A percentile compares a stretch with the other conserved stretches of the same genome.
Conservation (phyloP, 441 rosid genomes). For the Melastoma candidum region DNA sequence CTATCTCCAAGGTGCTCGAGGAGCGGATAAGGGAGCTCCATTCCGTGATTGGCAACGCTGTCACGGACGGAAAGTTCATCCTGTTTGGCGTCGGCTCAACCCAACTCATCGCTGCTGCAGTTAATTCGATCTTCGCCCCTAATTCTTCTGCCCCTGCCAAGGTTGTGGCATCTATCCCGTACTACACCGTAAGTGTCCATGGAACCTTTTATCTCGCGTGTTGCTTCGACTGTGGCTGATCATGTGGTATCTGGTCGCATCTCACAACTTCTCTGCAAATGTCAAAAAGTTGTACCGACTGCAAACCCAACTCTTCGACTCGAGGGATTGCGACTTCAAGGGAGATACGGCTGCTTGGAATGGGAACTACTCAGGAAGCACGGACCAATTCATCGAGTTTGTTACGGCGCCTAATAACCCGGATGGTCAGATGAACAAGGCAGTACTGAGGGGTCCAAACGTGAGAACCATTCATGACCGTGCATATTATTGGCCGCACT, state of each 20-base stretch:
- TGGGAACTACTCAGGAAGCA: no score
- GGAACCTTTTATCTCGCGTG: not conserved
- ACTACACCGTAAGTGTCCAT: constrained; percentile 21
- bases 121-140: constrained; percentile 29
- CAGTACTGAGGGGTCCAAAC: constrained; percentile 37
- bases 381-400: no score
- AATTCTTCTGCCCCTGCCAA: constrained; percentile 23
- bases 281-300: no score
- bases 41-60: constrained; percentile 44
- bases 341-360: not conserved
- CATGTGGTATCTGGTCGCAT: not conserved
- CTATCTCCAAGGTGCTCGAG: constrained; percentile 32
- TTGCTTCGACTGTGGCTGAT: not conserved
- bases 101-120: constrained; percentile 55
- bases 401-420: no score
- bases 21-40: constrained; percentile 41
- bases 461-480: constrained; percentile 39
- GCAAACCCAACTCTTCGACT: no score
- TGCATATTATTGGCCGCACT: constrained; percentile 75
- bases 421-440: constrained; percentile 17
- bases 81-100: constrained; percentile 56
- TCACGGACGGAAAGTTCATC: constrained; percentile 34
- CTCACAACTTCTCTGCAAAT: no score
- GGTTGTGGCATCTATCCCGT: constrained; percentile 37
- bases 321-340: not conserved